Conservation (phyloP, 2,329 filamentous ascomycete genomes). For the Trichoderma sp. region DNA sequence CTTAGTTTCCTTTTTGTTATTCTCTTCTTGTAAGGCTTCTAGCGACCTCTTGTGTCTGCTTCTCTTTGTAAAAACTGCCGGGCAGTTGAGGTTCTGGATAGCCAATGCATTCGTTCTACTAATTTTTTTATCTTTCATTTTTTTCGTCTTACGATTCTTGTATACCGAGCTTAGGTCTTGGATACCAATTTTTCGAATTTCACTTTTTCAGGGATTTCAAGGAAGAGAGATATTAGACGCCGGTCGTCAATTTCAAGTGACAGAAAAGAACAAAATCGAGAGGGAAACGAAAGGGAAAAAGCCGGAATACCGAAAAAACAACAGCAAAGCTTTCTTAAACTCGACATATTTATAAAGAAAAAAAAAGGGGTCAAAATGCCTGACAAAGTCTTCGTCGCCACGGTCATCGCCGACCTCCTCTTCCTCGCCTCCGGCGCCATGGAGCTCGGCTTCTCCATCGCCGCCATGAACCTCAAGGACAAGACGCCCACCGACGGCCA, state of each 20-base stretch:
- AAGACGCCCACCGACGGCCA: slow-evolving; percentile 50
- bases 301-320: not conserved
- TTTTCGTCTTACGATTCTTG: not conserved
- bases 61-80: not conserved
- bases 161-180: slow-evolving; percentile 23
- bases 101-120: not conserved
- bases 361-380: slow-evolving; percentile 46
- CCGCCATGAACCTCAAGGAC: slow-evolving; percentile 53
- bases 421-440: slow-evolving; percentile 59
- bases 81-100: slow-evolving; percentile 14
- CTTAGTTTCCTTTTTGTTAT: slow-evolving; percentile 1
- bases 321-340: not conserved
- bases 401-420: slow-evolving; percentile 53
- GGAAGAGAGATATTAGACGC: slow-evolving; percentile 9
- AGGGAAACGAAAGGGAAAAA: not conserved
- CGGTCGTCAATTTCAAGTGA: slow-evolving; percentile 14
- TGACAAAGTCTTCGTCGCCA: slow-evolving; percentile 58
- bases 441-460: slow-evolving; percentile 59
- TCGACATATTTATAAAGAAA: not conserved
- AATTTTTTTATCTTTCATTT: not conserved
- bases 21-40: not conserved
- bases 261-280: not conserved
- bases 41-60: not conserved
- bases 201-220: not conserved
- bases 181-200: not conserved